These are phyloP conservation scores for Quillaja saponaria DNA, from an alignment of 306 rosid genomes.

Conservation along the genomic window DNA sequence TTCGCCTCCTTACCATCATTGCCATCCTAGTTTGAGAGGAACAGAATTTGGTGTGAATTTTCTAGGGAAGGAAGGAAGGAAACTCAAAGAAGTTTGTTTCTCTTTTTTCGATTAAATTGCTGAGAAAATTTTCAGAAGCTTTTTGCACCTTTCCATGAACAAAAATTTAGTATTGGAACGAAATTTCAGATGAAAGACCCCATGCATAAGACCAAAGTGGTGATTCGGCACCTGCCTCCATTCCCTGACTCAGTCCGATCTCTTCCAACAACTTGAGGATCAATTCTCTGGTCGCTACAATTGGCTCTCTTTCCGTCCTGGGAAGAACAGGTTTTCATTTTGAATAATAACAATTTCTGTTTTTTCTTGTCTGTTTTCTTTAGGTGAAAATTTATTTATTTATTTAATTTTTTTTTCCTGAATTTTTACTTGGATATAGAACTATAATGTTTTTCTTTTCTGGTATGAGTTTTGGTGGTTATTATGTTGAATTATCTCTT, in stretches of 20 bases:
- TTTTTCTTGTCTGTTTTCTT: too few relatives aligned
- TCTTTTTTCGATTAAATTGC: too few relatives aligned
- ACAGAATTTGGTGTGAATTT: too few relatives aligned
- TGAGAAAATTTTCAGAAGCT: background rate
- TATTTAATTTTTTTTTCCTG: background rate
- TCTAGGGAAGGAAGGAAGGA: background rate
- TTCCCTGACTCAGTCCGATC: slow-evolving; percentile 81
- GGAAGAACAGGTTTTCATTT: slow-evolving; percentile 55
- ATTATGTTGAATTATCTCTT: too few relatives aligned
- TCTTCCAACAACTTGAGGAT: slow-evolving; percentile 64
- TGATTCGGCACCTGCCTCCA: slow-evolving; percentile 87
- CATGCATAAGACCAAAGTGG: slow-evolving; percentile 69
- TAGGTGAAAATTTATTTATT: background rate
- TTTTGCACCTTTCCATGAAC: background rate
- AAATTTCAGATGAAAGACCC: slow-evolving; percentile 65
- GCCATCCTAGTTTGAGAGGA: too few relatives aligned
- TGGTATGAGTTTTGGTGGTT: too few relatives aligned
- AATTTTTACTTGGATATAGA: too few relatives aligned
- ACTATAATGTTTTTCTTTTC: background rate
- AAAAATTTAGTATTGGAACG: background rate
- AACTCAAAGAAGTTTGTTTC: too few relatives aligned
- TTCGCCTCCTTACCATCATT: too few relatives aligned
- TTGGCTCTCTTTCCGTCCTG: slow-evolving; percentile 73
- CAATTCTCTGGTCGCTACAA: slow-evolving; percentile 68
- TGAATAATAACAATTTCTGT: background rate